Evolutionary conservation across 495 filamentous ascomycete species (phyloP).

Genomic region (Podospora comata): DNA sequence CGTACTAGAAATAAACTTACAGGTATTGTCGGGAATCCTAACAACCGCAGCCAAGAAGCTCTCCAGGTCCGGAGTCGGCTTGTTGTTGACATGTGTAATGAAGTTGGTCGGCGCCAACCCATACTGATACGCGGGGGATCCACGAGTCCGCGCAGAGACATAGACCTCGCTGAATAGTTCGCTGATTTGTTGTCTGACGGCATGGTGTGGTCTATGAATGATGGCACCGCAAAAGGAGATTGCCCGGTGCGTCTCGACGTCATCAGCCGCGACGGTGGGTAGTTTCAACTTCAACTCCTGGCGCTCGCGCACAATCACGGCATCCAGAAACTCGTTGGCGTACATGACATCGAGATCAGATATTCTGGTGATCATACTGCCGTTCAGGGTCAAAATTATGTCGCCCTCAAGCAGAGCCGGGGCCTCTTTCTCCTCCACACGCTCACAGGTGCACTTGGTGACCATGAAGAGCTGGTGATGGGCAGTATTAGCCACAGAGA

Average conservation of each 20-base stretch:
- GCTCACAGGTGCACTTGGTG: slow-evolving; percentile 68
- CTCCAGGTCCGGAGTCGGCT: slow-evolving; percentile 74
- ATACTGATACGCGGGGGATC: slow-evolving; percentile 88
- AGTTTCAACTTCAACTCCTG: slow-evolving; percentile 74
- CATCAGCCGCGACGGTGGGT: slow-evolving; percentile 81
- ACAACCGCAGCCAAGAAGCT: slow-evolving; percentile 73
- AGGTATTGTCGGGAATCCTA: slow-evolving; percentile 92
- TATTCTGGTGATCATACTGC: slow-evolving; percentile 86
- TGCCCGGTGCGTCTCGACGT: slow-evolving; percentile 86
- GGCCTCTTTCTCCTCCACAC: slow-evolving; percentile 59
- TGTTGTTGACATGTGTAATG: slow-evolving; percentile 89
- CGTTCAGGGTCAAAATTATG: slow-evolving; percentile 87
- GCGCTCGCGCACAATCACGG: slow-evolving; percentile 81
- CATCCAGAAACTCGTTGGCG: slow-evolving; percentile 76
- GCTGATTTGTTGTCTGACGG: slow-evolving; percentile 93
- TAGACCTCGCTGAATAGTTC: slow-evolving; percentile 98
- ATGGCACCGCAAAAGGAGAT: slow-evolving; percentile 95
- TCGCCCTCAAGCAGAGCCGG: slow-evolving; percentile 79
- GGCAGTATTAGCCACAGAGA: slow-evolving; percentile 78
- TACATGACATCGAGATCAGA: slow-evolving; percentile 97
- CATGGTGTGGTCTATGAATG: slow-evolving; percentile 89
- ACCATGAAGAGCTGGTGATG: slow-evolving; percentile 98
- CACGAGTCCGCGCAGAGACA: slow-evolving; percentile 78
- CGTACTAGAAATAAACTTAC: slow-evolving; percentile 39
- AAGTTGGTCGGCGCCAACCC: slow-evolving; percentile 95